A percentile compares a stretch with the other conserved stretches of the same genome.
Evolutionary conservation across 176 grass and related monocot species (phyloP).

Genomic region (Chloris gayana): DNA sequence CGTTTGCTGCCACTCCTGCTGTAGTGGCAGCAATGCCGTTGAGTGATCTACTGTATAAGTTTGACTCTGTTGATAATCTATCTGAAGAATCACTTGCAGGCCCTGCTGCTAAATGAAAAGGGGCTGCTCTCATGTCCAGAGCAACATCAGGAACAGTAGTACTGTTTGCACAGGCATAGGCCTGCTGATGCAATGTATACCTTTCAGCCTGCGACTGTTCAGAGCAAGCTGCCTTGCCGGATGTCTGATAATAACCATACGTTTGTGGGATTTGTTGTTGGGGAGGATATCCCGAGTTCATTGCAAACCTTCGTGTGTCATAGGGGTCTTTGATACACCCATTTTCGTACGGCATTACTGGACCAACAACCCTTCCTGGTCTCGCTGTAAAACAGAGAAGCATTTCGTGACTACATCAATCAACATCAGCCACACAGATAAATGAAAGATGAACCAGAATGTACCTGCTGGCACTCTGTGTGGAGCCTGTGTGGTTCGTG

Average conservation of each 20-base stretch:
- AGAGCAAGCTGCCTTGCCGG: conserved; percentile 55
- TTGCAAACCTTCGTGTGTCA: conserved; percentile 65
- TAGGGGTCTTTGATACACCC: conserved; percentile 59
- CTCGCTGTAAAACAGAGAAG: conserved; percentile 60
- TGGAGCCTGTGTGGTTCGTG: conserved; percentile 55
- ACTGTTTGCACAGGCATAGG: conserved; percentile 53
- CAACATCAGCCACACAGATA: conserved; percentile 1
- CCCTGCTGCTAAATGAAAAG: conserved; percentile 61
- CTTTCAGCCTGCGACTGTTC: conserved; percentile 54
- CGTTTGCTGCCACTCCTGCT: conserved; percentile 62
- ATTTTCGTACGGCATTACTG: conserved; percentile 77
- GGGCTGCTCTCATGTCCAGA: conserved; percentile 94
- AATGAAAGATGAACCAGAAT: conserved; percentile 13
- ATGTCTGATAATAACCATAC: conserved; percentile 68
- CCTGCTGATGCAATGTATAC: conserved; percentile 57
- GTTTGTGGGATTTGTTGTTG: conserved; percentile 70
- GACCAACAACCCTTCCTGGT: conserved; percentile 82
- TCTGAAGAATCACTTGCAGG: conserved; percentile 51
- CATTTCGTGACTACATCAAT: background rate
- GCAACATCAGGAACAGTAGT: conserved; percentile 64
- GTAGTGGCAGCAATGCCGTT: conserved; percentile 67
- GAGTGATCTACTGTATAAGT: conserved; percentile 52
- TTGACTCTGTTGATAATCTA: conserved; percentile 55
- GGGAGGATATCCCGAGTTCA: conserved; percentile 62
- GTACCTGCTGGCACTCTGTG: conserved; percentile 78